Evolutionary conservation across 2,329 filamentous ascomycete genomes (phyloP).

Genomic region (Aureobasidium sp.): DNA sequence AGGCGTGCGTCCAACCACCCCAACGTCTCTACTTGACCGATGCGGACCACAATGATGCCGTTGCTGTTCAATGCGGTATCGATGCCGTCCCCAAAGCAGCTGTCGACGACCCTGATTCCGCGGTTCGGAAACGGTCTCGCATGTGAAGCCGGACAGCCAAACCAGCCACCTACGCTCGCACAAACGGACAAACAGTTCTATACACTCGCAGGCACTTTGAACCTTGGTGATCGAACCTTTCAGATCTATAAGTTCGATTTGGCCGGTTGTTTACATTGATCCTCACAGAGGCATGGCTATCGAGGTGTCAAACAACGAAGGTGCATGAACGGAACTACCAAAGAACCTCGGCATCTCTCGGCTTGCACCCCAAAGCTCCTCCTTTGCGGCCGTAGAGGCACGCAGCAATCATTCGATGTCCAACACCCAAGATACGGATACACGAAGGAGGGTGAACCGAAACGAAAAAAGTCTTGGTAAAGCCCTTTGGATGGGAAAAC

Average conservation of each 20-base stretch:
- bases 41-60: not conserved
- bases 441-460: not conserved
- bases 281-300: not conserved
- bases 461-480: conserved; percentile 4
- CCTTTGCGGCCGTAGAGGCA: conserved; percentile 6
- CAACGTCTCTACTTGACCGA: not conserved
- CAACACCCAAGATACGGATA: not conserved
- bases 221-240: not conserved
- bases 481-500: not conserved
- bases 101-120: not conserved
- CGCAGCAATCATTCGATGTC: not conserved
- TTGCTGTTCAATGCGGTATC: not conserved
- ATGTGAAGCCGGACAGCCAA: not conserved
- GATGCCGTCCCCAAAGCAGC: not conserved
- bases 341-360: conserved; percentile 3
- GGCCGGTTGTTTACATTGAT: not conserved
- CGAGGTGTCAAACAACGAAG: not conserved
- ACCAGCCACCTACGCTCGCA: not conserved
- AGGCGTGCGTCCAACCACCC: not conserved
- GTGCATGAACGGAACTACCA: not conserved
- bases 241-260: not conserved
- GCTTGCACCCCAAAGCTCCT: not conserved
- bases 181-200: not conserved
- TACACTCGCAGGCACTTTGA: not conserved
- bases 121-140: not conserved